phyloP scores from a whole-genome alignment of 2,329 filamentous ascomycete genomes.

The Chaetomiaceae sp. region DNA sequence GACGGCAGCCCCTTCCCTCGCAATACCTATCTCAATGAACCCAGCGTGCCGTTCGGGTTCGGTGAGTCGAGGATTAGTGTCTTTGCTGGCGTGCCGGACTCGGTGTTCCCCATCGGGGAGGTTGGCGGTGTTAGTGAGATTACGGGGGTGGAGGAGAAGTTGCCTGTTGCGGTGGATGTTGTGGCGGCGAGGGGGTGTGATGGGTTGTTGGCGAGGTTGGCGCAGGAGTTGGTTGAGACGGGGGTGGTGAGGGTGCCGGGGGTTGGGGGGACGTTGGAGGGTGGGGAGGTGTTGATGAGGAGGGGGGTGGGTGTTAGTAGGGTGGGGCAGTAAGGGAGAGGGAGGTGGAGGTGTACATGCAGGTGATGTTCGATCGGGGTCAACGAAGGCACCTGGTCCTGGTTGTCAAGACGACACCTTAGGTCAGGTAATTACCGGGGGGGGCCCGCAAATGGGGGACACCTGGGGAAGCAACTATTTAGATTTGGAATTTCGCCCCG shows the following conservation, averaged over 20 bases:
- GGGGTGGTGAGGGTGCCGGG: conserved; percentile 45
- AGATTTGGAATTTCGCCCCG: too few species aligned
- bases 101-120: conserved; percentile 41
- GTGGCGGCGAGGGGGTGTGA: conserved; percentile 58
- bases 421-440: too few species aligned
- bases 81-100: conserved; percentile 38
- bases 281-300: conserved; percentile 18
- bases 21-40: conserved; percentile 36
- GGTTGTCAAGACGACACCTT: too few species aligned
- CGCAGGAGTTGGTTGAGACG: conserved; percentile 45
- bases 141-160: conserved; percentile 42
- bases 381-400: too few species aligned
- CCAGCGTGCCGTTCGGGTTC: conserved; percentile 45
- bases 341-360: too few species aligned
- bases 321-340: not conserved
- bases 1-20: conserved; percentile 29
- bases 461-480: too few species aligned
- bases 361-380: too few species aligned
- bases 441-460: too few species aligned
- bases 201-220: conserved; percentile 51
- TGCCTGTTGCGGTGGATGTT: conserved; percentile 56
- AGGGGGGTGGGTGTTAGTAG: not conserved
- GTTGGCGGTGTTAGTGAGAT: conserved; percentile 34
- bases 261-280: conserved; percentile 33
- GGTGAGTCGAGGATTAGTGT: conserved; percentile 33